Base-by-base conservation (phyloP, 164 flowering plant genomes). In the Tetracentron sinense region DNA sequence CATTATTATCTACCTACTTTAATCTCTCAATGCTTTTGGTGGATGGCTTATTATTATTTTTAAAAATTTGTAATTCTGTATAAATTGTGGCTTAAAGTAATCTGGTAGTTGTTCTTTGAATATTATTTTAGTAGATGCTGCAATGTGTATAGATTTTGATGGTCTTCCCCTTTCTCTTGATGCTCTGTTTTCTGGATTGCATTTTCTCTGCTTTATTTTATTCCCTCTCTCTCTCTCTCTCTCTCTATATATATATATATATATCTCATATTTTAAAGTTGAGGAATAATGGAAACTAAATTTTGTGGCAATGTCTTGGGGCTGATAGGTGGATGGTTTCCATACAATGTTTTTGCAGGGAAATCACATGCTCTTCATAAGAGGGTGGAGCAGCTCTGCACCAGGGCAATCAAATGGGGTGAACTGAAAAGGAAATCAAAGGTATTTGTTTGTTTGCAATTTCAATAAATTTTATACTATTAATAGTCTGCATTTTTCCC, bases 341-440 rank as follows among this genome's bases (percentile, higher is more conserved):
- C 19, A 11, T 42, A 30, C 33, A 54, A 38, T 60, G 8, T 54
- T 19, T 52, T 58, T 82, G 75, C 83, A 95, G 99, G 99, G 44
- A 91, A 95, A 83, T 89, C 99, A 25, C 99, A 91, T 69, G 97
- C 99, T 54, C 96, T 95, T 72, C 97, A 91, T 77, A 95, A 88
- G 79, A 89, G 97, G 68, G 90, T 95, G 65, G 97, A 95, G 74
- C 99, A 95, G 76, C 90, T 95, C 30, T 95, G 99, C 78, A 91
- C 86, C 61, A 83, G 99, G 72, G 97, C 99, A 21, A 88, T 95
- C 76, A 81, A 72, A 61, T 95, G 99, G 99, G 99, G 78, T 44
- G 96, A 91, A 58, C 78, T 91, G 61, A 95, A 82, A 74, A 86
- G 86, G 69, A 95, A 95, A 75, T 17, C 89, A 6, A 93, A 85